Conservation (phyloP, 345 rosid genomes). For the Adansonia digitata region DNA sequence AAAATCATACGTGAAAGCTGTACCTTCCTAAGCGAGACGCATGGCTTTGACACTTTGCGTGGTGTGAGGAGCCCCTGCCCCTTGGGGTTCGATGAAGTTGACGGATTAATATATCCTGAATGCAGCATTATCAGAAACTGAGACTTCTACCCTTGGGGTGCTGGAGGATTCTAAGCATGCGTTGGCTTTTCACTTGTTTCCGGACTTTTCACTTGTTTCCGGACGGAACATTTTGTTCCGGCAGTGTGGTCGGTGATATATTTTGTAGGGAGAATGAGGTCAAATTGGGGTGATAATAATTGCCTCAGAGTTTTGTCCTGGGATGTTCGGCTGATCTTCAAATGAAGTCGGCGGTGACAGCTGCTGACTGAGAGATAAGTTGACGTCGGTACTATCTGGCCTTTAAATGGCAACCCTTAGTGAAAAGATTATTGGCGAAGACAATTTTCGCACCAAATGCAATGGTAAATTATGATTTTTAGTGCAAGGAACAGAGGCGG, state of each 20-base stretch:
- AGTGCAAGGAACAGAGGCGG: too few species aligned
- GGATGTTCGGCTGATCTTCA: slow-evolving; percentile 84
- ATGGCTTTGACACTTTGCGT: not conserved
- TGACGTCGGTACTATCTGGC: slow-evolving; percentile 51
- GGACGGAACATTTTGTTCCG: too few species aligned
- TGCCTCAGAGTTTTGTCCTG: too few species aligned
- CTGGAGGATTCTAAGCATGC: not conserved
- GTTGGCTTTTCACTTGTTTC: too few species aligned
- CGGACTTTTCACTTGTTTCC: too few species aligned
- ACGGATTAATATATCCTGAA: not conserved
- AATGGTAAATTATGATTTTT: too few species aligned
- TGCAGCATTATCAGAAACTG: not conserved
- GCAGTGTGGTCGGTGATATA: too few species aligned
- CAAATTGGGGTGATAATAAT: too few species aligned
- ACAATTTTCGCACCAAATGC: too few species aligned
- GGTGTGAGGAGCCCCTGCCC: not conserved
- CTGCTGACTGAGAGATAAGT: slow-evolving; percentile 61
- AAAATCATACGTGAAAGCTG: not conserved
- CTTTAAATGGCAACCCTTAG: too few species aligned
- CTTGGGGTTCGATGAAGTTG: not conserved
- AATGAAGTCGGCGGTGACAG: slow-evolving; percentile 86
- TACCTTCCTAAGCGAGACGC: not conserved
- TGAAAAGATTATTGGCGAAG: too few species aligned
- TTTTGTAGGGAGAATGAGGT: too few species aligned
- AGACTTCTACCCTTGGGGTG: not conserved